A percentile compares a stretch with the other conserved stretches of the same genome.
These are phyloP conservation scores for Penicillium sclerotiorum DNA, from an alignment of 2,329 filamentous ascomycete species.

Conservation along the genomic window DNA sequence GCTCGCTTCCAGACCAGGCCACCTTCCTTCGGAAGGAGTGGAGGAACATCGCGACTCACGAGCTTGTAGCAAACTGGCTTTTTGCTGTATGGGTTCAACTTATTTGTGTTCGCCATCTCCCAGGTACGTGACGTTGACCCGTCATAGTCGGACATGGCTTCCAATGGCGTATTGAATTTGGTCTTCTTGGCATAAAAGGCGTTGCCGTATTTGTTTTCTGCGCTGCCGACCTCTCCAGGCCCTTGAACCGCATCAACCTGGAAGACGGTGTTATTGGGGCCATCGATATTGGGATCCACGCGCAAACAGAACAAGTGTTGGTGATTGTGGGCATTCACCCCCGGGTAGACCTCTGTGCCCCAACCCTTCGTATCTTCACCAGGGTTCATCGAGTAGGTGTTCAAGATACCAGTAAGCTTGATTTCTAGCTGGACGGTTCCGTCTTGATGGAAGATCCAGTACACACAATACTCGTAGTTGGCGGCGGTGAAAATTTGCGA, in stretches of 20 bases:
- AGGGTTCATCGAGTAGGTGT: slow-evolving; percentile 81
- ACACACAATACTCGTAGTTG: slow-evolving; percentile 89
- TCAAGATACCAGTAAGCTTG: slow-evolving; percentile 87
- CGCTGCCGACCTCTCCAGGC: slow-evolving; percentile 73
- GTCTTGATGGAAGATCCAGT: slow-evolving; percentile 92
- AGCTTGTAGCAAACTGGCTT: slow-evolving; percentile 88
- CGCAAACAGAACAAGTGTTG: slow-evolving; percentile 93
- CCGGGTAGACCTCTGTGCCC: slow-evolving; percentile 89
- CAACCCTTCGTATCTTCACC: slow-evolving; percentile 82
- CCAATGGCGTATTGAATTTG: slow-evolving; percentile 69
- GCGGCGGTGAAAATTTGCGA: slow-evolving; percentile 94
- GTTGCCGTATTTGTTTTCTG: slow-evolving; percentile 86
- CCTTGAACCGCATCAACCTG: slow-evolving; percentile 74
- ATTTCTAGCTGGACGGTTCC: slow-evolving; percentile 91
- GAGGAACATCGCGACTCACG: slow-evolving; percentile 80
- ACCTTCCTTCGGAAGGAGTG: slow-evolving; percentile 76
- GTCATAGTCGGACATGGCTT: slow-evolving; percentile 78
- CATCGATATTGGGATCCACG: slow-evolving; percentile 84
- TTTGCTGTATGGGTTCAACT: slow-evolving; percentile 80
- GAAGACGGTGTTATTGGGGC: slow-evolving; percentile 80
- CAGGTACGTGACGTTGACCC: slow-evolving; percentile 78
- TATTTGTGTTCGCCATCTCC: slow-evolving; percentile 86
- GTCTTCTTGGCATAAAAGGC: slow-evolving; percentile 86
- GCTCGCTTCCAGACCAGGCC: slow-evolving; percentile 87
- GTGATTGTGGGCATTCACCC: slow-evolving; percentile 93